phyloP scores from a whole-genome alignment of 2,329 filamentous ascomycete genomes.

The Botryotinia narcissicola region DNA sequence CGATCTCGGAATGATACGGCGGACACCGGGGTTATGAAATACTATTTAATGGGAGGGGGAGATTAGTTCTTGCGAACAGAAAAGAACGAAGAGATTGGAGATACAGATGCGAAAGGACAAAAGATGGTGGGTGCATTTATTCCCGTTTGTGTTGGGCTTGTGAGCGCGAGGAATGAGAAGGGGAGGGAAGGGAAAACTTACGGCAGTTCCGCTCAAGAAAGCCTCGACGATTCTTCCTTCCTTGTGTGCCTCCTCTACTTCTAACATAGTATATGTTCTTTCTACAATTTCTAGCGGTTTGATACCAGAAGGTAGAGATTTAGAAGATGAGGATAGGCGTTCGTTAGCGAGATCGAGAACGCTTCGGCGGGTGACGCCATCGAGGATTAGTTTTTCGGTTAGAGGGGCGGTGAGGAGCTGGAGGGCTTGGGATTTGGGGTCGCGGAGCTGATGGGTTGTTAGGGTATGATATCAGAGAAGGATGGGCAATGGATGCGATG shows the following conservation, averaged over 20 bases:
- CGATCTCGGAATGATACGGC: slow-evolving; percentile 64
- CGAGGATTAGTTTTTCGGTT: slow-evolving; percentile 78
- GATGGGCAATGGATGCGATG: background rate
- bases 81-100: background rate
- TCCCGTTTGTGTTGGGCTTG: background rate
- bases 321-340: slow-evolving; percentile 49
- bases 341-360: slow-evolving; percentile 70
- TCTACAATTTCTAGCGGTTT: slow-evolving; percentile 69
- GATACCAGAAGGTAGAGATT: slow-evolving; percentile 34
- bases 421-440: background rate
- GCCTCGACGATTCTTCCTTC: slow-evolving; percentile 80
- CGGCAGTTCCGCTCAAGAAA: slow-evolving; percentile 83
- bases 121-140: background rate
- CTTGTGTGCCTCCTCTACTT: slow-evolving; percentile 67
- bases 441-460: background rate
- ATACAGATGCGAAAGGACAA: background rate
- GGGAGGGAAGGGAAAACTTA: slow-evolving; percentile 45
- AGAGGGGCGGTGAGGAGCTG: slow-evolving; percentile 65
- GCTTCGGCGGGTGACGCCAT: slow-evolving; percentile 79
- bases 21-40: slow-evolving; percentile 68
- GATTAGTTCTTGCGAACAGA: background rate
- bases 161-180: background rate
- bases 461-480: background rate
- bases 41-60: slow-evolving; percentile 45
- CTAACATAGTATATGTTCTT: slow-evolving; percentile 75